Conservation (phyloP, 805 yeast species). For the Saccharomyces mikatae region DNA sequence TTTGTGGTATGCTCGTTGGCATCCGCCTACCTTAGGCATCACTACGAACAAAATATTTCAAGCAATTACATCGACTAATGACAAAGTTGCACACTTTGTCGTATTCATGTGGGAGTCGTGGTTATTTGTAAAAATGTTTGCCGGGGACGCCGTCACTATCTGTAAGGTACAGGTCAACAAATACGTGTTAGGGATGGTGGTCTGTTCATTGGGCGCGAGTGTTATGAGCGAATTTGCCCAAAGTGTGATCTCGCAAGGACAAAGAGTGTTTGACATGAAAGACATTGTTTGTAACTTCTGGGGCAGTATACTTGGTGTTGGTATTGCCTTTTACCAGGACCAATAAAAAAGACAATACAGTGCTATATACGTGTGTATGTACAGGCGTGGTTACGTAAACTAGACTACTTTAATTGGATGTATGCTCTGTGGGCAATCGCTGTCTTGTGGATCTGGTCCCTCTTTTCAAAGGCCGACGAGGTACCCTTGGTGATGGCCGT, state of each 20-base stretch:
- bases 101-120: constrained; percentile 41
- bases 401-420: constrained; percentile 36
- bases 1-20: constrained; percentile 11
- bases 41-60: constrained; percentile 32
- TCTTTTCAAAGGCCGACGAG: constrained; percentile 77
- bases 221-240: constrained; percentile 47
- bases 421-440: constrained; percentile 87
- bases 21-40: constrained; percentile 26
- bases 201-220: constrained; percentile 42
- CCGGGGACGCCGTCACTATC: constrained; percentile 28
- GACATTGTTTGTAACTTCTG: constrained; percentile 37
- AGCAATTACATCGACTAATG: constrained; percentile 38
- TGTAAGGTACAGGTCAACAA: constrained; percentile 17
- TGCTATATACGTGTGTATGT: constrained; percentile 2
- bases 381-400: background rate
- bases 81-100: constrained; percentile 43
- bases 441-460: constrained; percentile 70
- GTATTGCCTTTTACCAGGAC: constrained; percentile 10
- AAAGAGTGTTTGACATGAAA: constrained; percentile 39
- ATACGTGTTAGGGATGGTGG: constrained; percentile 29
- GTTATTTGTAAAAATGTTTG: constrained; percentile 42
- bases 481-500: constrained; percentile 68
- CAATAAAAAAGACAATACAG: background rate
- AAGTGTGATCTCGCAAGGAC: constrained; percentile 21
- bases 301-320: constrained; percentile 25